Evolutionary conservation across 2,329 filamentous ascomycete species (phyloP), one percentile per base, ranked within the genome.

Genomic region (Botrytis galanthina): DNA sequence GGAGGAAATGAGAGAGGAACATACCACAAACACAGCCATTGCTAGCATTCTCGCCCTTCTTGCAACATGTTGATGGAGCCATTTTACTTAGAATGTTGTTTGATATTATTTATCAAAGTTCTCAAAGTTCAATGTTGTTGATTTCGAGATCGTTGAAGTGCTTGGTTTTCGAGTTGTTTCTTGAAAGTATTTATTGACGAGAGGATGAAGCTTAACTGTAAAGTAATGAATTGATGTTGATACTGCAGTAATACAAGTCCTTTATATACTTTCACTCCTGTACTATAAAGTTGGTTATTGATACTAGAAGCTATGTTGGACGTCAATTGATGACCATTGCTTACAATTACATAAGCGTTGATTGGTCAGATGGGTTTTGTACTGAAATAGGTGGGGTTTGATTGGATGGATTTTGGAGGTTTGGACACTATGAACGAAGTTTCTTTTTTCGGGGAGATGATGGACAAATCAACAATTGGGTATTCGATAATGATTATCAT

Each of bases 41-140:
- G 20, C 26, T n/a, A 8, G 39, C 61, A 20, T n/a, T 37, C 73
- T 79, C 74, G 69, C 77, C 75, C 72, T 72, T 77, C 78, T 80
- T 81, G 73, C 80, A 81, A 71, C 80, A 81, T 71, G 80, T 81
- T 46, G 75, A 76, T 60, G 76, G 72, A 73, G 76, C 72, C 78
- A 80, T 81, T 76, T 74, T 79, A 35, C 2, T 67, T 18, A 9
- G 8, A 18, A 12, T 14, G 4, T 48, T 37, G 42, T 66, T 37
- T 26, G 22, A 29, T 12, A 22, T 37, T 37, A 9, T 32, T 60
- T 60, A 10, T 35, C 29, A 5, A 60, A 60, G 57, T 60, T 37
- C 14, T 22, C 5, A 18, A 9, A 57, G 7, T 29, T 57, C 7
- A 9, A 57, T 16, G 14, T 57, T 57, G 14, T 29, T 29, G 7